Percentiles rank a stretch among this genome's conserved stretches.
These are phyloP conservation scores for Cercospora nicotianae DNA, from an alignment of 2,329 filamentous ascomycete species.

Conservation along the genomic window DNA sequence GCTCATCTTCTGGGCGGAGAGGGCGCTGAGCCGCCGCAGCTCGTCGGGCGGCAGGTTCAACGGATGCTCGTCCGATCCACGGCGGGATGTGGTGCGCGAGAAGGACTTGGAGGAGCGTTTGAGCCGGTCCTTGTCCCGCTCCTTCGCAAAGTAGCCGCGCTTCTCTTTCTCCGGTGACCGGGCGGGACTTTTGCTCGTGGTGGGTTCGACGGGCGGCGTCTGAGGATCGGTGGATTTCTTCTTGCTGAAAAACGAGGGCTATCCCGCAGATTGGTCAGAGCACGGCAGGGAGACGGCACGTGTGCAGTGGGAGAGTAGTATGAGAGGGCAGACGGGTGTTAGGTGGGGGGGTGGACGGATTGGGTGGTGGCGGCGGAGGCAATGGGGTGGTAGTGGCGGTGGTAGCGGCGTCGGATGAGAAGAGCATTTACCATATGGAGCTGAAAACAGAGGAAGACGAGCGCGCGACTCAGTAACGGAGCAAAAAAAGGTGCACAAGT, in stretches of 20 bases:
- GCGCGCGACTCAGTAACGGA: neutral
- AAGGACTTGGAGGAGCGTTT: conserved; percentile 29
- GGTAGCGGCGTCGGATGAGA: neutral
- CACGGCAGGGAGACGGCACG: neutral
- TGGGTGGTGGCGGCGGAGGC: neutral
- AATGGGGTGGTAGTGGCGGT: neutral
- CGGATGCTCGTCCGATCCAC: conserved; percentile 61
- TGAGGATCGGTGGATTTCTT: conserved; percentile 13
- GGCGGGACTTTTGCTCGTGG: neutral
- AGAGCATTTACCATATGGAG: conserved; percentile 6
- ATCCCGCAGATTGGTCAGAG: conserved; percentile 1
- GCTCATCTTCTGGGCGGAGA: conserved; percentile 42
- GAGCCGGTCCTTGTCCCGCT: conserved; percentile 31
- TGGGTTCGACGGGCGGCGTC: conserved; percentile 1
- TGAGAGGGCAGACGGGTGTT: neutral
- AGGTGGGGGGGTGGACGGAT: neutral
- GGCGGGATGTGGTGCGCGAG: conserved; percentile 41
- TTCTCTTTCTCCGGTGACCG: conserved; percentile 25
- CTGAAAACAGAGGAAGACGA: neutral
- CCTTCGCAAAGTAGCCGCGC: conserved; percentile 28
- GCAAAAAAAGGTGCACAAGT: neutral
- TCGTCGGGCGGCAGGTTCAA: conserved; percentile 90
- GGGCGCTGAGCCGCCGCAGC: conserved; percentile 70
- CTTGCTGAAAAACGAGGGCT: conserved; percentile 14
- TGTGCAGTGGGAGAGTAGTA: neutral